Evolutionary conservation across 2,329 filamentous ascomycete species (phyloP).

Genomic region (Penicillium sp.): DNA sequence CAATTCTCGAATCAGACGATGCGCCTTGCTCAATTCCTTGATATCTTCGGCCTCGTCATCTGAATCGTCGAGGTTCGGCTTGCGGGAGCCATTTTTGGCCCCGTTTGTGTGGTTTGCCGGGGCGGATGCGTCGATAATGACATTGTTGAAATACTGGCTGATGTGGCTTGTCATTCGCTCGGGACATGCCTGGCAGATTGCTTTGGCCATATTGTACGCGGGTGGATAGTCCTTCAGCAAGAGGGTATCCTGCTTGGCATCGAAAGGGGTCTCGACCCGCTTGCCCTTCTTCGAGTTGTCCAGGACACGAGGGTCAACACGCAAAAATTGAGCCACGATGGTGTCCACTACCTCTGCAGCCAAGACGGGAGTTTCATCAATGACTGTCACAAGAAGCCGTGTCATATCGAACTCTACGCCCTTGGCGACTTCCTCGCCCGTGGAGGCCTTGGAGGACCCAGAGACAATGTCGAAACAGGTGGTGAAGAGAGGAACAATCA

Average conservation of each 20-base stretch:
- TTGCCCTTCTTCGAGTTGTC: slow-evolving; percentile 52
- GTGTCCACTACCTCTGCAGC: slow-evolving; percentile 81
- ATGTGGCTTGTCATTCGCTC: slow-evolving; percentile 95
- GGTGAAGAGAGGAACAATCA: slow-evolving; percentile 77
- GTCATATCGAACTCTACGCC: slow-evolving; percentile 93
- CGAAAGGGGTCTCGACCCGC: slow-evolving; percentile 50
- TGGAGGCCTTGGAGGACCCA: slow-evolving; percentile 64
- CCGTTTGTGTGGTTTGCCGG: slow-evolving; percentile 53
- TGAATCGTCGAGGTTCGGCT: slow-evolving; percentile 52
- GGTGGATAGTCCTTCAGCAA: slow-evolving; percentile 82
- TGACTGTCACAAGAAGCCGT: slow-evolving; percentile 71
- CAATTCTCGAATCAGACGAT: slow-evolving; percentile 80
- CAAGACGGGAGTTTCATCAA: slow-evolving; percentile 76
- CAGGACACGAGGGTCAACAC: slow-evolving; percentile 64
- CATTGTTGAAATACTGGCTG: slow-evolving; percentile 93
- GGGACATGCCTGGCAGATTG: slow-evolving; percentile 78
- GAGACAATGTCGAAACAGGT: slow-evolving; percentile 90
- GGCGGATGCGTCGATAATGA: slow-evolving; percentile 80
- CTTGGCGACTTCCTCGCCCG: slow-evolving; percentile 78
- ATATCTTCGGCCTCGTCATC: slow-evolving; percentile 75
- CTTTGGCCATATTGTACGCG: slow-evolving; percentile 94
- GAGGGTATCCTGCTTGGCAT: slow-evolving; percentile 74
- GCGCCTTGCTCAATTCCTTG: slow-evolving; percentile 81
- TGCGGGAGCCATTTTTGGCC: slow-evolving; percentile 38
- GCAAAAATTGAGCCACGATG: slow-evolving; percentile 90